phyloP scores from a whole-genome alignment of 768 basidiomycete genomes.

The Austroboletus eburneus region DNA sequence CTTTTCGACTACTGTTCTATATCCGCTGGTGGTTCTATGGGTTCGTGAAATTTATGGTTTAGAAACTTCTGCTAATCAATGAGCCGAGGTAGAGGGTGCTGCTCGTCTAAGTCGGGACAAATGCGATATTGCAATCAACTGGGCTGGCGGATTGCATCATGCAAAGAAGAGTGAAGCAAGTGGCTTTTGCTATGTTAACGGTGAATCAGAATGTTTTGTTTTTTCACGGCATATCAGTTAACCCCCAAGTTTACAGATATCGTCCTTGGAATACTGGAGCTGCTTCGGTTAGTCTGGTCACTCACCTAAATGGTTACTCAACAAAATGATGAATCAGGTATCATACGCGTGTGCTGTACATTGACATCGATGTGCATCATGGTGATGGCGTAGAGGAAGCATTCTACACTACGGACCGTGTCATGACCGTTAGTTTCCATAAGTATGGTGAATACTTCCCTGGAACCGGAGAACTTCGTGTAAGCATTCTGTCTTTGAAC shows the following conservation, averaged over 20 bases:
- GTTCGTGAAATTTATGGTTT: conserved; percentile 41
- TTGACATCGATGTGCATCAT: conserved; percentile 98
- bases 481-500: conserved; percentile 33
- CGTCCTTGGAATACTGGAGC: conserved; percentile 92
- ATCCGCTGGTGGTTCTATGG: conserved; percentile 99
- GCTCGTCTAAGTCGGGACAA: conserved; percentile 93
- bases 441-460: conserved; percentile 99
- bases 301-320: background rate
- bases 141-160: conserved; percentile 98
- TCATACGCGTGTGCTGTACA: conserved; percentile 91
- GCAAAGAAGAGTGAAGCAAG: conserved; percentile 99
- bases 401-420: conserved; percentile 97
- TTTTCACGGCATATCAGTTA: background rate
- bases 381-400: conserved; percentile 99
- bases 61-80: conserved; percentile 1
- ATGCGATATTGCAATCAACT: conserved; percentile 98
- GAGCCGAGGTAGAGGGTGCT: conserved; percentile 74
- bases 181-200: conserved; percentile 99
- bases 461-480: conserved; percentile 94
- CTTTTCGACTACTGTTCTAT: conserved; percentile 99
- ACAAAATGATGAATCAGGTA: conserved; percentile 48
- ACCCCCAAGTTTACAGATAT: conserved; percentile 60
- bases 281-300: conserved; percentile 58
- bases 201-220: conserved; percentile 35
- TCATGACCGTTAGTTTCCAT: conserved; percentile 98